These are phyloP conservation scores for Lagenidium sp. DNA, from an alignment of 352 stramenopile species.

Conservation along the genomic window DNA sequence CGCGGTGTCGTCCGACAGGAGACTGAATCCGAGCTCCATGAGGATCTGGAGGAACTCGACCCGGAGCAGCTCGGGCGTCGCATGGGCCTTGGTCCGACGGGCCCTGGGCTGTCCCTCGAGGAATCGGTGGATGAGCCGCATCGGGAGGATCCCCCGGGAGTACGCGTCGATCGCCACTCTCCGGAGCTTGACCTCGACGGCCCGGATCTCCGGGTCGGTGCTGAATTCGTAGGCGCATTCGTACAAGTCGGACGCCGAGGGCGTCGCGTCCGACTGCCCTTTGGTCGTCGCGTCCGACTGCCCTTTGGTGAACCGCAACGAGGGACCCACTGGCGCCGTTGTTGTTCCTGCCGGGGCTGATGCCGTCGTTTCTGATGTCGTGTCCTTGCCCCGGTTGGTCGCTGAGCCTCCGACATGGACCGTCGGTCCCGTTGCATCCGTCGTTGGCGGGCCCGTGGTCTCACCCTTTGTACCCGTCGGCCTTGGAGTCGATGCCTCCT, in stretches of 20 bases:
- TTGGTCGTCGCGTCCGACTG: too few relatives aligned
- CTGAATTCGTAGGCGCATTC: slow-evolving; percentile 82
- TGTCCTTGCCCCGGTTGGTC: not conserved
- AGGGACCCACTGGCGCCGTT: not conserved
- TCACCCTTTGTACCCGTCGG: too few relatives aligned
- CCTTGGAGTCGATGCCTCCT: too few relatives aligned
- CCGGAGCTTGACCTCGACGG: slow-evolving; percentile 82
- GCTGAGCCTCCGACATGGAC: not conserved
- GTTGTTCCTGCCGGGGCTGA: not conserved
- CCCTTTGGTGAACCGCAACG: not conserved
- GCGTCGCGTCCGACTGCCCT: not conserved
- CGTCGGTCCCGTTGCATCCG: too few relatives aligned
- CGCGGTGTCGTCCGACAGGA: slow-evolving; percentile 53
- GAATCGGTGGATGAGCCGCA: slow-evolving; percentile 60
- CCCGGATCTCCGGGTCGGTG: slow-evolving; percentile 65
- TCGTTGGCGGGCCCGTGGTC: too few relatives aligned
- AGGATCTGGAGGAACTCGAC: slow-evolving; percentile 90
- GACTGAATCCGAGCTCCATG: slow-evolving; percentile 88
- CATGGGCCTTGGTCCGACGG: not conserved
- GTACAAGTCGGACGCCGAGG: slow-evolving; percentile 4
- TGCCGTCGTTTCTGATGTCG: not conserved
- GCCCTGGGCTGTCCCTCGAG: slow-evolving; percentile 33
- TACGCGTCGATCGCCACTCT: slow-evolving; percentile 62
- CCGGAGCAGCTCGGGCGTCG: slow-evolving; percentile 45
- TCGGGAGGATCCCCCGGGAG: slow-evolving; percentile 52